Conservation (phyloP, 192 early-diverging fungal genomes). For the Jimgerdemannia flammicorona region DNA sequence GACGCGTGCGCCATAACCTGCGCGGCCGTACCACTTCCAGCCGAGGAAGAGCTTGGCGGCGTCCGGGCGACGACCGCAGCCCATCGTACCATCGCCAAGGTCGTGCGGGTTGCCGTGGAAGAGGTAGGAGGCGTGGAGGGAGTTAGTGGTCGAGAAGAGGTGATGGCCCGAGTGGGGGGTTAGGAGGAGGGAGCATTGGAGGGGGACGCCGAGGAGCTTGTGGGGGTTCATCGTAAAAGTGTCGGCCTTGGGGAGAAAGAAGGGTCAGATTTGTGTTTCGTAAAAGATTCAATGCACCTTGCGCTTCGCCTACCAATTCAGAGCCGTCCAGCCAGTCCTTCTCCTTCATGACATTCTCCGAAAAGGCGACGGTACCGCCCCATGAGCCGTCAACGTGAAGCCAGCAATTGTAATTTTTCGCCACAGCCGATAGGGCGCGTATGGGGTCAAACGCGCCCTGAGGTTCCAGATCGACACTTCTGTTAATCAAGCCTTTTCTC, state of each 20-base stretch:
- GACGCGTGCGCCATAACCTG: slow-evolving; percentile 54
- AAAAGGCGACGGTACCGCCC: slow-evolving; percentile 70
- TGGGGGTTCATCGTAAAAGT: slow-evolving; percentile 78
- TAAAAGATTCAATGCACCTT: not conserved
- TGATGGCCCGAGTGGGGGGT: slow-evolving; percentile 34
- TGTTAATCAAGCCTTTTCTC: not conserved
- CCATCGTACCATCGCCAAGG: slow-evolving; percentile 72
- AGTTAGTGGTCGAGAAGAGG: slow-evolving; percentile 58
- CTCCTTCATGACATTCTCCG: slow-evolving; percentile 24
- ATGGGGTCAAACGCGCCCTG: slow-evolving; percentile 73
- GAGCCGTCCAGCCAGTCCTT: slow-evolving; percentile 45
- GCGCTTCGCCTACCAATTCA: slow-evolving; percentile 26
- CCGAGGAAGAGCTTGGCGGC: slow-evolving; percentile 75
- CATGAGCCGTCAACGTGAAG: slow-evolving; percentile 79
- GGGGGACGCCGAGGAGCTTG: slow-evolving; percentile 75
- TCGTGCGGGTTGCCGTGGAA: slow-evolving; percentile 67
- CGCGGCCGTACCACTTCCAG: slow-evolving; percentile 72
- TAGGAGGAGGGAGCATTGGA: slow-evolving; percentile 75
- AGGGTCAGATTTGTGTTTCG: not conserved
- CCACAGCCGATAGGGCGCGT: slow-evolving; percentile 47
- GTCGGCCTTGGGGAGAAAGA: slow-evolving; percentile 38
- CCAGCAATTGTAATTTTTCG: slow-evolving; percentile 61
- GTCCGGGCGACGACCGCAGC: slow-evolving; percentile 77
- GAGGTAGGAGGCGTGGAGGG: slow-evolving; percentile 62
- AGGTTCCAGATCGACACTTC: slow-evolving; percentile 8